Evolutionary conservation across 345 rosid genomes (phyloP).

Genomic region (Bretschneidera sinensis): DNA sequence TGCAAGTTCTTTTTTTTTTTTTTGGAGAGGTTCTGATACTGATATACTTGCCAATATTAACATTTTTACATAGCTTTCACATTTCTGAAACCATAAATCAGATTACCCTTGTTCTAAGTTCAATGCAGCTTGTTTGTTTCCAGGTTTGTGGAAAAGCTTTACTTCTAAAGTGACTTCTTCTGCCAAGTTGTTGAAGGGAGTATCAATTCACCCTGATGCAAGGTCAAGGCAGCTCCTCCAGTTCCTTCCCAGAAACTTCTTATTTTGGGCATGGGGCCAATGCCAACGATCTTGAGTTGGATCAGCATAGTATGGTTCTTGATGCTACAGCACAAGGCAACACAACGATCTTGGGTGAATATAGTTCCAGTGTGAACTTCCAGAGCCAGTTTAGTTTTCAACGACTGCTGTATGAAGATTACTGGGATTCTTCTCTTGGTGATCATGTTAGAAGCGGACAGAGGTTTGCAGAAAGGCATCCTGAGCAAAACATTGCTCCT

Average conservation of each 20-base stretch:
- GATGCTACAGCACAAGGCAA: background rate
- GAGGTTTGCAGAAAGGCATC: no score
- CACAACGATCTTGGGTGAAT: background rate
- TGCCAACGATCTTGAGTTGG: no score
- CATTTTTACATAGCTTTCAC: no score
- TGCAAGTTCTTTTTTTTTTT: no score
- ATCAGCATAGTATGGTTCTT: background rate
- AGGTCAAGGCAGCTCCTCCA: background rate
- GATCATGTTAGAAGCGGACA: no score
- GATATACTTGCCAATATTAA: no score
- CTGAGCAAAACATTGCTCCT: no score
- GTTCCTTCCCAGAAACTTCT: no score
- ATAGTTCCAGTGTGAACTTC: background rate
- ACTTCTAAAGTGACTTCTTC: background rate
- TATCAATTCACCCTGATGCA: background rate
- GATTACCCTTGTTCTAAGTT: background rate
- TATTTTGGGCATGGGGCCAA: no score
- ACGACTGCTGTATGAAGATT: background rate
- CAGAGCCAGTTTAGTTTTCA: background rate
- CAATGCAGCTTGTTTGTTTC: background rate
- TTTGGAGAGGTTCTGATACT: no score
- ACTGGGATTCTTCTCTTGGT: background rate
- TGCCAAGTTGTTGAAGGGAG: background rate
- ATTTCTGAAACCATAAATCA: background rate
- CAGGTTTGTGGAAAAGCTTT: background rate